phyloP scores from a whole-genome alignment of 257 asterid genomes.

The Capsicum pubescens region DNA sequence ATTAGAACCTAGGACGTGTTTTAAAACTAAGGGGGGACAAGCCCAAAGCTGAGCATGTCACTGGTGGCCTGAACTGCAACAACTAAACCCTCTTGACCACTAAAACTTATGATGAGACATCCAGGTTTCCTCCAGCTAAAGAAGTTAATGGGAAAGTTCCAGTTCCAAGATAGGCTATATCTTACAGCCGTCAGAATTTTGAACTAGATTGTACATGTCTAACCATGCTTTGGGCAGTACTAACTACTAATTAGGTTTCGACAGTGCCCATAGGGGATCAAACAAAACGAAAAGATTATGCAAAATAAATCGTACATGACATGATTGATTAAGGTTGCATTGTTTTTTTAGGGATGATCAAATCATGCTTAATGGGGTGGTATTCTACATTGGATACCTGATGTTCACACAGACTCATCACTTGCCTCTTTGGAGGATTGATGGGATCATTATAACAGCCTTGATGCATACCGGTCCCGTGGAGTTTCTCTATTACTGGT shows the following conservation, averaged over 20 bases:
- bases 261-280: neutral
- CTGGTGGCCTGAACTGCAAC: neutral
- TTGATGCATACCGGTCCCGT: conserved; percentile 68
- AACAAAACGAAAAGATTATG: neutral
- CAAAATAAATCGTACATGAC: neutral
- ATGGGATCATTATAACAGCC: conserved; percentile 54
- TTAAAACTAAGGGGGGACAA: neutral
- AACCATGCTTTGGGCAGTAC: neutral
- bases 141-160: neutral
- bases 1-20: neutral
- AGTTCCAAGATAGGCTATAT: neutral
- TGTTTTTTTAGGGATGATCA: conserved; percentile 73
- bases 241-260: neutral
- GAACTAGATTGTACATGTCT: neutral
- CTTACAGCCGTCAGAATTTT: neutral
- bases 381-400: conserved; percentile 46
- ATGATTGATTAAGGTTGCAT: neutral
- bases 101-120: neutral
- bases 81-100: neutral
- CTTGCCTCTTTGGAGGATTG: conserved; percentile 62
- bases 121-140: neutral
- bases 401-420: conserved; percentile 22
- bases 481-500: conserved; percentile 81
- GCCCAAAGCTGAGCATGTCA: neutral
- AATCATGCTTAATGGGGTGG: conserved; percentile 58